A percentile compares a stretch with the other conserved stretches of the same genome.
Evolutionary conservation across 257 asterid species (phyloP).

Genomic region (Nicotiana obtusifolia): DNA sequence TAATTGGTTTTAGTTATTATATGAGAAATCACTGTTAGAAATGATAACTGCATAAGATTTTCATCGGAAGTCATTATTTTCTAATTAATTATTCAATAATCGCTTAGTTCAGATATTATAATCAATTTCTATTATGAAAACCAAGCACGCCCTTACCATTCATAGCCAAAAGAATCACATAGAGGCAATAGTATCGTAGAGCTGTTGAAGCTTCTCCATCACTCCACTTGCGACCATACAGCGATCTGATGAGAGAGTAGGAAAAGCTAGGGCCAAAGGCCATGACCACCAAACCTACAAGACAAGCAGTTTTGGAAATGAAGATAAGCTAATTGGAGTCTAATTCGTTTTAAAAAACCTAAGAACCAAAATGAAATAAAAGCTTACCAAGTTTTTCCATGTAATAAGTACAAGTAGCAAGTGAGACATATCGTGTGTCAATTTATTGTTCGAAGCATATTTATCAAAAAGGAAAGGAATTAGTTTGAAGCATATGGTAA

Average conservation of each 20-base stretch:
- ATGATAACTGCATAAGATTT: no score
- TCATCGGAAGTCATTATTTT: no score
- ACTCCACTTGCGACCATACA: constrained; percentile 95
- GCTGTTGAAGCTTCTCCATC: constrained; percentile 96
- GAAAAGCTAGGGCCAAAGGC: constrained; percentile 98
- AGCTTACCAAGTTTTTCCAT: background rate
- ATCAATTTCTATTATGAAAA: background rate
- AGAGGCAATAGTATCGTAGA: constrained; percentile 70
- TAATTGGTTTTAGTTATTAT: background rate
- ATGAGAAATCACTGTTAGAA: background rate
- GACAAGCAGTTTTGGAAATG: background rate
- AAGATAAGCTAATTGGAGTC: background rate
- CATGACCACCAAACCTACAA: constrained; percentile 69
- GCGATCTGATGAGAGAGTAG: constrained; percentile 75
- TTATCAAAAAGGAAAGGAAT: background rate
- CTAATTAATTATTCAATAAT: background rate
- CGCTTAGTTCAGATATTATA: background rate
- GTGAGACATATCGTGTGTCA: background rate
- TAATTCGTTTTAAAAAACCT: background rate
- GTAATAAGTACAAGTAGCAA: background rate
- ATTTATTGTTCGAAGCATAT: background rate
- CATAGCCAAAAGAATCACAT: constrained; percentile 84
- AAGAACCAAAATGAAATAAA: background rate
- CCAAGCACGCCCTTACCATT: constrained; percentile 45
- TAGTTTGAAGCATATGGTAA: background rate